Percentiles rank a stretch among this genome's conserved stretches.
Evolutionary conservation across 257 asterid genomes (phyloP).

Genomic region (Paulownia fortunei): DNA sequence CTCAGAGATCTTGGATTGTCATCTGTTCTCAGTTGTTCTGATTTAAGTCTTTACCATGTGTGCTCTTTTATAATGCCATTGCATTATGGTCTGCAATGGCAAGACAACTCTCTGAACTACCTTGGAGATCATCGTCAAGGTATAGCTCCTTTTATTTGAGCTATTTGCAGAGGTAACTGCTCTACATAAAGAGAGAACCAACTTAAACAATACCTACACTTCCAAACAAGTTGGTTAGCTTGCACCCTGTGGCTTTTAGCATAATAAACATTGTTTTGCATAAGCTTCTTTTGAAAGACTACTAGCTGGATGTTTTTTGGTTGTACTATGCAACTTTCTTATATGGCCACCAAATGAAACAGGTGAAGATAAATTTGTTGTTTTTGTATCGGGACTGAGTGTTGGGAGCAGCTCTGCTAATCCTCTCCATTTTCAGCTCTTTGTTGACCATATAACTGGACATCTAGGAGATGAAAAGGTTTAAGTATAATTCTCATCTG

Average conservation of each 20-base stretch:
- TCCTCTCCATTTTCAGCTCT: constrained; percentile 93
- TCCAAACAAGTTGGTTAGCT: too few species aligned
- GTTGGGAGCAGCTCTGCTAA: constrained; percentile 78
- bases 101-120: too few species aligned
- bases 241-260: constrained; percentile 1
- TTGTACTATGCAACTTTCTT: neutral
- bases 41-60: too few species aligned
- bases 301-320: neutral
- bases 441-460: constrained; percentile 95
- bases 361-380: constrained; percentile 93
- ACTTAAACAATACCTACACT: too few species aligned
- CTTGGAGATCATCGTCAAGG: too few species aligned
- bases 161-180: too few species aligned
- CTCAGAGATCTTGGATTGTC: too few species aligned
- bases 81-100: too few species aligned
- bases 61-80: too few species aligned
- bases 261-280: neutral
- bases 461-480: constrained; percentile 98
- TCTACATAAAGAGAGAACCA: too few species aligned
- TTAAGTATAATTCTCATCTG: constrained; percentile 24
- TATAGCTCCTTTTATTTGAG: too few species aligned
- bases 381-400: constrained; percentile 85
- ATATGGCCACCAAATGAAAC: constrained; percentile 32
- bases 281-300: constrained; percentile 1
- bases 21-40: too few species aligned